Percentiles rank a stretch among this genome's conserved stretches.
Conservation (phyloP, 352 stramenopile species). For the Heterotrichella gracilis region DNA sequence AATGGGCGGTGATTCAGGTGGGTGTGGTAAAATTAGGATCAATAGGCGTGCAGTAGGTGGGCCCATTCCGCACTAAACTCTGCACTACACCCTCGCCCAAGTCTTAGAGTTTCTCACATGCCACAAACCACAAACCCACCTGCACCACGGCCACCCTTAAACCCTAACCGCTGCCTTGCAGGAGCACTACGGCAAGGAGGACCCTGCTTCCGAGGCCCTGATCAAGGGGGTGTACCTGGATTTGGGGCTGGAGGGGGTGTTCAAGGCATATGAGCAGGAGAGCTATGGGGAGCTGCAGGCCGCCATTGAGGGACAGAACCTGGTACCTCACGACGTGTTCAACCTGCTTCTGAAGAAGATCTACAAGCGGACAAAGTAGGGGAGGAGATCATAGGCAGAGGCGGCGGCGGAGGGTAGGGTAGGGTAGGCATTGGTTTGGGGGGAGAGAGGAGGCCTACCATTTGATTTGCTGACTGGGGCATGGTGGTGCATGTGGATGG, state of each 20-base stretch:
- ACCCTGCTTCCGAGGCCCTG: slow-evolving; percentile 32
- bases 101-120: too few species aligned
- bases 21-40: slow-evolving; percentile 7
- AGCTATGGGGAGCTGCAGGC: slow-evolving; percentile 40
- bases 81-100: too few species aligned
- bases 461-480: too few species aligned
- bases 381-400: background rate
- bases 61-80: too few species aligned
- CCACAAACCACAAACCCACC: too few species aligned
- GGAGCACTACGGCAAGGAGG: slow-evolving; percentile 55
- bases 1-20: background rate
- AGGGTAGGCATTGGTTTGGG: too few species aligned
- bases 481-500: too few species aligned
- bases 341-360: slow-evolving; percentile 64
- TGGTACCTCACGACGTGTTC: slow-evolving; percentile 55
- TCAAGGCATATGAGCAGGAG: slow-evolving; percentile 62
- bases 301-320: slow-evolving; percentile 28
- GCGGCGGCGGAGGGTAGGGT: too few species aligned
- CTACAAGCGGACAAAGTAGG: slow-evolving; percentile 74
- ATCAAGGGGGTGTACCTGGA: slow-evolving; percentile 70
- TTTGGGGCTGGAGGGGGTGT: slow-evolving; percentile 44
- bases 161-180: slow-evolving; percentile 25
- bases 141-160: too few species aligned
- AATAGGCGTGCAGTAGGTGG: too few species aligned
- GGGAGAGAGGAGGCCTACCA: too few species aligned